These are phyloP conservation scores for Achaetomium macrosporum DNA, from an alignment of 2,329 filamentous ascomycete genomes.

Conservation along the genomic window DNA sequence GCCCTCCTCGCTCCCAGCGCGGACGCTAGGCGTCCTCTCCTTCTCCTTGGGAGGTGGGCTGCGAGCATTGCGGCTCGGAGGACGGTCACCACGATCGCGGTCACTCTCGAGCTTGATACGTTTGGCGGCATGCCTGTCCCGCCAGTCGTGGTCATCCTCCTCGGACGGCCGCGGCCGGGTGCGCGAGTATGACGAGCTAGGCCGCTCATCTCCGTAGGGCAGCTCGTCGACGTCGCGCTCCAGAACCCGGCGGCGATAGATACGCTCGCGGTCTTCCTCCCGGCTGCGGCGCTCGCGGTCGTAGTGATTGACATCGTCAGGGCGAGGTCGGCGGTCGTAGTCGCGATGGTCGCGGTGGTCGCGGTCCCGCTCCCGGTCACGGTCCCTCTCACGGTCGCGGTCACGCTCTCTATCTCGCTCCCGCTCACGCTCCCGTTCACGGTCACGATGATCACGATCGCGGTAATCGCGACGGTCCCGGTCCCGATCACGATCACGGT, in stretches of 20 bases:
- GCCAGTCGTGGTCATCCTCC: slow-evolving; percentile 63
- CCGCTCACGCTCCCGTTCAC: slow-evolving; percentile 27
- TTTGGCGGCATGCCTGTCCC: slow-evolving; percentile 51
- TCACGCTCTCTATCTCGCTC: slow-evolving; percentile 37
- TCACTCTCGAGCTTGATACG: slow-evolving; percentile 50
- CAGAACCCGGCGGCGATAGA: slow-evolving; percentile 68
- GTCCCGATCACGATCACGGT: slow-evolving; percentile 26
- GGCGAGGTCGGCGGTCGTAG: slow-evolving; percentile 48
- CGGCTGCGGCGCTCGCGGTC: slow-evolving; percentile 82
- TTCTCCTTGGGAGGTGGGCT: slow-evolving; percentile 25
- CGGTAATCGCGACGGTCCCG: slow-evolving; percentile 31
- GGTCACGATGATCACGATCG: slow-evolving; percentile 31
- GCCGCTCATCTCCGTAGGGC: slow-evolving; percentile 74
- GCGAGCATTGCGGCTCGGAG: slow-evolving; percentile 44
- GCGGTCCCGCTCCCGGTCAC: slow-evolving; percentile 32
- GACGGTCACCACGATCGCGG: slow-evolving; percentile 44
- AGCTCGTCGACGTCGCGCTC: slow-evolving; percentile 81
- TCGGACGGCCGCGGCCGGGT: slow-evolving; percentile 68
- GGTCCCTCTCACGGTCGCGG: slow-evolving; percentile 26
- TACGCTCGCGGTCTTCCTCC: slow-evolving; percentile 83
- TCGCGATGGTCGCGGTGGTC: slow-evolving; percentile 34
- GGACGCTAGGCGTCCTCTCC: slow-evolving; percentile 49
- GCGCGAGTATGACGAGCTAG: slow-evolving; percentile 47
- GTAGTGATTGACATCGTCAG: slow-evolving; percentile 61
- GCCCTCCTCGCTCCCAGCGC: slow-evolving; percentile 91